Conservation (phyloP, 129 eudicot genomes). For the Tanacetum coccineum region DNA sequence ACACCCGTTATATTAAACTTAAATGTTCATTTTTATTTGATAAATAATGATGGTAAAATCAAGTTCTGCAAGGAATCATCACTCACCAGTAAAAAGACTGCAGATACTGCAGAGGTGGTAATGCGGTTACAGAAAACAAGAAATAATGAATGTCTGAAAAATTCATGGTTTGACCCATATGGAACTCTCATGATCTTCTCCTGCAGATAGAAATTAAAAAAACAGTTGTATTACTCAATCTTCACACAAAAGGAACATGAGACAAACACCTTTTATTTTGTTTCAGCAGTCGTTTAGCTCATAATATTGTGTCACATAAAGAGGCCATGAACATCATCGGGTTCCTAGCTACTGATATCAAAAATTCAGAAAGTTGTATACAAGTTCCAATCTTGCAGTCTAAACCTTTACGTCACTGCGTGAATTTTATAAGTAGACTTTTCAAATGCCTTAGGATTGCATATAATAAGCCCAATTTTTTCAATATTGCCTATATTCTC, state of each 20-base stretch:
- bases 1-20: not conserved
- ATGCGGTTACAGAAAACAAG: slow-evolving; percentile 98
- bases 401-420: not conserved
- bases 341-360: slow-evolving; percentile 1
- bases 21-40: not conserved
- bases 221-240: not conserved
- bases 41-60: not conserved
- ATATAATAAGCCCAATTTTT: no score
- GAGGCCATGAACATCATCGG: not conserved
- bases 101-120: slow-evolving; percentile 88
- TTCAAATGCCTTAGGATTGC: no score
- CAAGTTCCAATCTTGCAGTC: not conserved
- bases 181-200: slow-evolving; percentile 99
- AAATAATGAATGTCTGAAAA: slow-evolving; percentile 78
- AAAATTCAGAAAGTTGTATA: not conserved
- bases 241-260: not conserved
- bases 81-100: slow-evolving; percentile 68
- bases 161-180: slow-evolving; percentile 77
- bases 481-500: no score
- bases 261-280: not conserved
- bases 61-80: slow-evolving; percentile 7
- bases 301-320: not conserved
- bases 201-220: slow-evolving; percentile 41
- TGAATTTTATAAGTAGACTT: not conserved
- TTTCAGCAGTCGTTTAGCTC: not conserved